A percentile compares a stretch with the other conserved stretches of the same genome.
These are phyloP conservation scores for Candida takata DNA, from an alignment of 805 yeast species.

Conservation along the genomic window DNA sequence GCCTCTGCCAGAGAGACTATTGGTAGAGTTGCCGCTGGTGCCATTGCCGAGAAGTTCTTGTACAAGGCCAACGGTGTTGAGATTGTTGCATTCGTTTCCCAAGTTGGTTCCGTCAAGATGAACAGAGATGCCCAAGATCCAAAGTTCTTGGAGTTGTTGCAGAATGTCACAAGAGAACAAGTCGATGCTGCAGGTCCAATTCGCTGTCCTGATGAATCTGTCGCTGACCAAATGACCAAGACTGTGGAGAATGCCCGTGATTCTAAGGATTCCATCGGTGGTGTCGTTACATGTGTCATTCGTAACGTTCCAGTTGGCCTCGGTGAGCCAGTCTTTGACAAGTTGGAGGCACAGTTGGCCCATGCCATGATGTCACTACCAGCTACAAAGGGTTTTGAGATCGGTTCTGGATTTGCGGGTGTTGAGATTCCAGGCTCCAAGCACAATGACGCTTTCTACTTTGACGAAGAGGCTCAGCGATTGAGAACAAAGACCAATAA, in stretches of 20 bases:
- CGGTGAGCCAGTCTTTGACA: conserved; percentile 97
- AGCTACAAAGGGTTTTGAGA: conserved; percentile 96
- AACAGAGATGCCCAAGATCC: conserved; percentile 62
- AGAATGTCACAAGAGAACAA: conserved; percentile 76
- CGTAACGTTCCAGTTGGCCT: conserved; percentile 93
- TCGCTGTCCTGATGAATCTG: conserved; percentile 79
- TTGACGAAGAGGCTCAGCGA: conserved; percentile 49
- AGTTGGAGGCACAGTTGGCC: conserved; percentile 89
- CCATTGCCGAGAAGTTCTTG: conserved; percentile 91
- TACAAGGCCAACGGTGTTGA: conserved; percentile 73
- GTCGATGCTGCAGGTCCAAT: conserved; percentile 87
- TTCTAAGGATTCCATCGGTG: conserved; percentile 89
- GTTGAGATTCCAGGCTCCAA: conserved; percentile 84
- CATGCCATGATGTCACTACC: conserved; percentile 98
- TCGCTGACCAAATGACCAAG: conserved; percentile 74
- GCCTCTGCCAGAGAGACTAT: conserved; percentile 97
- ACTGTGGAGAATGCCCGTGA: conserved; percentile 84
- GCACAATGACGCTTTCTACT: conserved; percentile 84
- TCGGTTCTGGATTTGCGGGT: conserved; percentile 94
- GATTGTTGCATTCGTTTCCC: conserved; percentile 94
- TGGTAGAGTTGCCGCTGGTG: conserved; percentile 98
- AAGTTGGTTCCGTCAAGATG: conserved; percentile 78
- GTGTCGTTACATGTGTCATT: conserved; percentile 94
- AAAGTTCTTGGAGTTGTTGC: conserved; percentile 58
- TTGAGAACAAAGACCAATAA: conserved; percentile 85